Base-by-base conservation (phyloP, 1,284 basidiomycete species). In the Mycena citricolor region DNA sequence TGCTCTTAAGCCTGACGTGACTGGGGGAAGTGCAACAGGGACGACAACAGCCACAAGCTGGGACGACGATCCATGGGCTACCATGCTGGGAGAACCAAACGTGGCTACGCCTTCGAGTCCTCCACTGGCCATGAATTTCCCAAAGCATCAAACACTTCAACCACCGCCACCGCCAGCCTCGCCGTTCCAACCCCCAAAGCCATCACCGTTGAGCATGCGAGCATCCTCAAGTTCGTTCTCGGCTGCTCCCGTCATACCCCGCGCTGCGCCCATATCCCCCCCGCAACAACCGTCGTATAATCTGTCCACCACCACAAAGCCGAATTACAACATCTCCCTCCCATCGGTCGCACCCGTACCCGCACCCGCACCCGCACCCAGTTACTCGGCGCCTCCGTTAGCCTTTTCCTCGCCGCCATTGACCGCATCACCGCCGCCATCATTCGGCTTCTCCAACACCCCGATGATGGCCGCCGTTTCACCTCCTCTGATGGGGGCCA, bases 31-130 rank as follows among this genome's bases (percentile, higher is more conserved):
- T n/a, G n/a, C n/a, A n/a, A n/a, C n/a, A n/a, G n/a, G n/a, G 40
- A 79, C 76, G 52, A 61, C 75, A 4, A 73, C 77, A 42, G 67
- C 68, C 4, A 58, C 66, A 14, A 61, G 64, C 16, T 88, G 83
- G 84, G 83, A 86, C 52, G 86, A 90, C 44, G 86, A 90, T 58
- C 77, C 82, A 2, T 91, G 84, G 88, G 85, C 80, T 8, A 86
- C 74, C 47, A 86, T 90, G 38, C 75, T 89, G 51, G 76, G 66
- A n/a, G n/a, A n/a, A n/a, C n/a, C n/a, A n/a, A n/a, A n/a, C n/a
- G n/a, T n/a, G n/a, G n/a, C n/a, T n/a, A n/a, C n/a, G n/a, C n/a
- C n/a, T n/a, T n/a, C n/a, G n/a, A n/a, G n/a, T n/a, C n/a, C n/a
- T n/a, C n/a, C n/a, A n/a, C n/a, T n/a, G n/a, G n/a, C n/a, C n/a